phyloP scores from a whole-genome alignment of 768 basidiomycete genomes.

The Podaxis sp. region DNA sequence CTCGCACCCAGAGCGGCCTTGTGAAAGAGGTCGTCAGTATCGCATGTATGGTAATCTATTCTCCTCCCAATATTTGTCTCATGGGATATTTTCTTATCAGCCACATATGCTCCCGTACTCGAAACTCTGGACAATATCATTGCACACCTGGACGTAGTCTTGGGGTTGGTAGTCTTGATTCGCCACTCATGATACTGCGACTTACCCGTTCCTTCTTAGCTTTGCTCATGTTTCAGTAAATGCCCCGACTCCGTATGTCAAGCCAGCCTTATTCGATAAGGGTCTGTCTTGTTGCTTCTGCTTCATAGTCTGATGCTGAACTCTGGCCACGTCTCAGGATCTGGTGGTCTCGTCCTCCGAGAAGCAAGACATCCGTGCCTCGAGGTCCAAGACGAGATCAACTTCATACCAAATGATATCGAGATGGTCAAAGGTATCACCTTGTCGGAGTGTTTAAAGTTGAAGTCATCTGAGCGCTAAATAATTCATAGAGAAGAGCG shows the following conservation, averaged over 20 bases:
- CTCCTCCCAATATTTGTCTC: background rate
- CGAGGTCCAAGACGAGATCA: conserved; percentile 93
- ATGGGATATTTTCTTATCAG: conserved; percentile 37
- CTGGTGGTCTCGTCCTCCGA: conserved; percentile 74
- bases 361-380: conserved; percentile 96
- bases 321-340: conserved; percentile 45
- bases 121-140: conserved; percentile 81
- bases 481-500: conserved; percentile 60
- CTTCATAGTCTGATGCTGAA: background rate
- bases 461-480: background rate
- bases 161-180: conserved; percentile 55
- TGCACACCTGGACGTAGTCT: conserved; percentile 88
- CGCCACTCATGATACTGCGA: background rate
- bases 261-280: conserved; percentile 75
- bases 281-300: conserved; percentile 40
- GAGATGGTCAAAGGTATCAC: conserved; percentile 82
- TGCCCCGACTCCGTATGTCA: conserved; percentile 85
- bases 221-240: conserved; percentile 90
- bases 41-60: conserved; percentile 57
- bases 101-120: conserved; percentile 87
- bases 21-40: conserved; percentile 94
- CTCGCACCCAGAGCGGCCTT: conserved; percentile 71
- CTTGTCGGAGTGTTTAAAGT: background rate
- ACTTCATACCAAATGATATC: conserved; percentile 94
- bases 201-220: conserved; percentile 35